Evolutionary conservation across 225 moss, liverwort and hornwort species (phyloP).

Genomic region (Marchantia paleacea): DNA sequence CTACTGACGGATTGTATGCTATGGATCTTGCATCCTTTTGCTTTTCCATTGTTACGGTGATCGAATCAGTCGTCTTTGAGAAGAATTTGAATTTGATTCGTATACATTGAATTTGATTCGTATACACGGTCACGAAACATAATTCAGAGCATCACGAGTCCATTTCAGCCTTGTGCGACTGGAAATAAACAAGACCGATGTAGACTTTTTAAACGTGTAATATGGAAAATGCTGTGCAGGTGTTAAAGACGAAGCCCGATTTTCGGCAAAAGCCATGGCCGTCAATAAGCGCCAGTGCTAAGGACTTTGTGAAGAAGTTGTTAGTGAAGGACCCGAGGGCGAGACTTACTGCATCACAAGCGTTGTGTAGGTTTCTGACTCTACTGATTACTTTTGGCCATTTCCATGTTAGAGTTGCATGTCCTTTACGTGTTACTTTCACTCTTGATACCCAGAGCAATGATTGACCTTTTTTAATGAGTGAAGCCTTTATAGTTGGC

Average conservation of each 20-base stretch:
- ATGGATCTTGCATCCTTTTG: neutral
- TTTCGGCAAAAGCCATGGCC: conserved; percentile 92
- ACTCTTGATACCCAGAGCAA: neutral
- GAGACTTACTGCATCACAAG: conserved; percentile 91
- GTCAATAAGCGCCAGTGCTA: conserved; percentile 64
- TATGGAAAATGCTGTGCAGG: conserved; percentile 27
- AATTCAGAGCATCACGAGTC: too few relatives aligned
- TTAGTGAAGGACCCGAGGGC: conserved; percentile 79
- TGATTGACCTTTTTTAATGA: neutral
- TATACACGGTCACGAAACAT: too few relatives aligned
- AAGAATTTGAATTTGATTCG: too few relatives aligned
- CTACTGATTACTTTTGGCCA: neutral
- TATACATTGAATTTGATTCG: too few relatives aligned
- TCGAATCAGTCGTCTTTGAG: too few relatives aligned
- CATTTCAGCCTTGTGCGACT: too few relatives aligned
- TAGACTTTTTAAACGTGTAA: neutral
- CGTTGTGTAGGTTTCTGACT: conserved; percentile 59
- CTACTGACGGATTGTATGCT: neutral
- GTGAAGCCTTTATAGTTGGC: neutral
- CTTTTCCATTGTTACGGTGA: too few relatives aligned
- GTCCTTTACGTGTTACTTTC: neutral
- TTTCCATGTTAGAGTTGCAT: neutral
- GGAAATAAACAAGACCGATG: too few relatives aligned
- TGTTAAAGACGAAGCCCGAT: conserved; percentile 86
- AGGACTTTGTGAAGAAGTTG: conserved; percentile 89